Evolutionary conservation across 1,284 basidiomycete genomes (phyloP), one percentile per base, ranked within the genome.

Genomic region (Crocinoboletus sp.): DNA sequence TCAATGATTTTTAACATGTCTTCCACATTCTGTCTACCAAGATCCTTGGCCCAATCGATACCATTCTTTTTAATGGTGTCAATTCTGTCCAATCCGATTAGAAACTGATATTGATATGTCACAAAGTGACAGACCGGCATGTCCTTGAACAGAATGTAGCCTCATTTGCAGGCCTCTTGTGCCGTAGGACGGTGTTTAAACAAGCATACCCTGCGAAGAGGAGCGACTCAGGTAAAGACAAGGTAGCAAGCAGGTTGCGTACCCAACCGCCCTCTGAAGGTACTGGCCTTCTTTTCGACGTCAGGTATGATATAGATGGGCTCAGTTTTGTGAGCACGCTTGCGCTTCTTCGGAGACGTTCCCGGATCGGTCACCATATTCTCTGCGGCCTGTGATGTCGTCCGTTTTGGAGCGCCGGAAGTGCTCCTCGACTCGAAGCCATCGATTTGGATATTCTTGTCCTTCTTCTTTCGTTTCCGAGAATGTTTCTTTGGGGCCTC

Each of bases 41-140:
- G 69, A 24, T 87, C 82, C 61, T 89, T 90, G 19, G 84, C 82
- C 66, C 81, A 84, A 3, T 88, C 84, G 42, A 89, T 71, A 5
- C 91, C 90, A 52, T 90, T 84, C 58, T 91, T 89, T 53, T 80
- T 75, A 42, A 94, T 80, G 35, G 86, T 85, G 38, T 86, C 81
- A 33, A 91, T 82, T 36, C 88, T 80, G 46, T 16, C 15, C 2
- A 15, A 16, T 20, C 24, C 23, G 2, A 49, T 48, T 12, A 45
- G 39, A 32, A 11, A 10, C 12, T 4, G 23, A 8, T 34, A 9
- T 8, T 9, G 20, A 20, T 13, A 17, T 20, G 6, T 15, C 5
- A 19, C 38, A 11, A 23, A 13, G 8, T 19, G 8, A 50, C 64
- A 45, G 41, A 77, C 77, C 73, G 70, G 65, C 82, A 77, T 31